Percentiles rank a stretch among this genome's conserved stretches.
phyloP scores from a whole-genome alignment of 306 rosid species.

The Gastrolobium bilobum region DNA sequence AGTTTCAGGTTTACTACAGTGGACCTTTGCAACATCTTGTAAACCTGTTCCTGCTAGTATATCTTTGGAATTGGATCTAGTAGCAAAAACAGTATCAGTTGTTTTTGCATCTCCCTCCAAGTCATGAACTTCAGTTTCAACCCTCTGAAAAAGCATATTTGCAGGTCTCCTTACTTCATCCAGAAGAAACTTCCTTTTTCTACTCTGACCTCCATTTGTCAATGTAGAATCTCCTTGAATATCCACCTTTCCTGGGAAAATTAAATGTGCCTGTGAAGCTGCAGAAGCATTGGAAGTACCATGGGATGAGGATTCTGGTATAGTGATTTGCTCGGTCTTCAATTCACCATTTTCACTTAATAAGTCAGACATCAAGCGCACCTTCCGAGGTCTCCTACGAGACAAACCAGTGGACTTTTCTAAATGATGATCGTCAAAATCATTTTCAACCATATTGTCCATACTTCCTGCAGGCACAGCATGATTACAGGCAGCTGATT shows the following conservation, averaged over 20 bases:
- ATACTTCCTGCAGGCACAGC: constrained; percentile 56
- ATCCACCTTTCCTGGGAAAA: constrained; percentile 62
- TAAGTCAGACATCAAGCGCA: constrained; percentile 89
- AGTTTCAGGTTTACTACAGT: constrained; percentile 52
- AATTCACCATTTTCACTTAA: constrained; percentile 66
- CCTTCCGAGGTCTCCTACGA: constrained; percentile 79
- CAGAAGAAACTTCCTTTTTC: constrained; percentile 71
- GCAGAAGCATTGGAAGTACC: constrained; percentile 59
- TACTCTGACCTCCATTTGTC: constrained; percentile 55
- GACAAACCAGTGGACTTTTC: constrained; percentile 64
- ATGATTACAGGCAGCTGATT: constrained; percentile 53
- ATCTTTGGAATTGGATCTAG: constrained; percentile 60
- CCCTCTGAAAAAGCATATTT: constrained; percentile 50
- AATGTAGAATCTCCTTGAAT: constrained; percentile 58
- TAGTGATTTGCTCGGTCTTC: constrained; percentile 53
- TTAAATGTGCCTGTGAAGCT: constrained; percentile 48
- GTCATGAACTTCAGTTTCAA: constrained; percentile 51
- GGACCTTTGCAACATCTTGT: constrained; percentile 56
- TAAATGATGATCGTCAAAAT: constrained; percentile 61
- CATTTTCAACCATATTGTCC: constrained; percentile 58
- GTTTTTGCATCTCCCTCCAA: constrained; percentile 56
- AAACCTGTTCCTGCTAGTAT: constrained; percentile 47
- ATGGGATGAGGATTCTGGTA: constrained; percentile 58
- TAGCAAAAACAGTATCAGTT: constrained; percentile 39
- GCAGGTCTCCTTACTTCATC: constrained; percentile 61